Base-by-base conservation (phyloP, 177 flowering plant genomes). In the Vitis hybrid region DNA sequence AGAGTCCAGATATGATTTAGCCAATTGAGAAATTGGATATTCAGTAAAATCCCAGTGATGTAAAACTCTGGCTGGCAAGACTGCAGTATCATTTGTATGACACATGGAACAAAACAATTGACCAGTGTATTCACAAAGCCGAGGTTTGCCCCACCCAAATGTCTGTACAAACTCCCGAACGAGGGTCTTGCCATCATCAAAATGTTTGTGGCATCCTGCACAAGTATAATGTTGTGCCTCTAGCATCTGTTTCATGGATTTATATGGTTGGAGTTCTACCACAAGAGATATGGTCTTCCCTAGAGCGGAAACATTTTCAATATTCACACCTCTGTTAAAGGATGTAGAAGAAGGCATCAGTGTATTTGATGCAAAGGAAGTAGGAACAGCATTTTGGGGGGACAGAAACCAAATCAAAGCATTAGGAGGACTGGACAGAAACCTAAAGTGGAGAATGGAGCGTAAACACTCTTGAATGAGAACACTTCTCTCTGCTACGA, bases 101-200 rank as follows among this genome's bases (percentile, higher is more conserved):
- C 98, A 95, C 5, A 87, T 85, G 63, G 94, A 79, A 76, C 99
- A 95, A 76, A 87, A 93, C 72, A 95, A 76, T 71, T 95, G 99
- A 73, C 94, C 91, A 45, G 92, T 91, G 74, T 95, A 95, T 76
- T 90, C 97, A 79, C 99, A 95, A 67, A 87, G 85, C 63, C 99
- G 87, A 78, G 94, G 98, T 67, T 86, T 95, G 12, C 99, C 99
- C 96, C 97, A 90, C 3, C 97, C 97, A 75, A 95, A 72, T 59
- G 90, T 79, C 74, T 86, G 87, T 12, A 82, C 94, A 76, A 95
- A 77, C 61, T 86, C 98, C 59, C 50, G 73, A 80, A 94, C 72
- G 59, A 81, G 71, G 26, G 90, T 82, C 62, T 79, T 89, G 53
- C 90, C 88, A 69, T 76, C 83, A 78, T 88, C 87, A 72, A 95